Evolutionary conservation across 306 rosid species (phyloP).

Genomic region (Cucumis sativus): DNA sequence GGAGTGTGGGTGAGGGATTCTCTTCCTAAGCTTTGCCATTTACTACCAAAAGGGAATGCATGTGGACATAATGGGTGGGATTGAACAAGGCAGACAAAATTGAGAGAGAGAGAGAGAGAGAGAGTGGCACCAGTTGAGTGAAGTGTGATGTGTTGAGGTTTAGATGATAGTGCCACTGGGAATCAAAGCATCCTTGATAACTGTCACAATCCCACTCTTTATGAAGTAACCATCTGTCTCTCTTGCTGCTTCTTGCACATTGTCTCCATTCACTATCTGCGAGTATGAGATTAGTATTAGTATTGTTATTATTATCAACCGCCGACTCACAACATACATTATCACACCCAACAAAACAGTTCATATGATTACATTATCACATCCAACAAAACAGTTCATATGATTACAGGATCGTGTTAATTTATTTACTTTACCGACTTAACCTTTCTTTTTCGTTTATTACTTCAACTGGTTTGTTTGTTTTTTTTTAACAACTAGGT

Average conservation of each 20-base stretch:
- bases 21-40: not conserved
- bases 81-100: not conserved
- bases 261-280: slow-evolving; percentile 71
- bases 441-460: too few species aligned
- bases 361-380: not conserved
- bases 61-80: not conserved
- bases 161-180: slow-evolving; percentile 76
- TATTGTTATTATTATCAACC: not conserved
- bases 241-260: slow-evolving; percentile 94
- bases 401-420: not conserved
- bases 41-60: not conserved
- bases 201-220: slow-evolving; percentile 86
- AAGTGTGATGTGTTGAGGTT: not conserved
- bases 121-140: not conserved
- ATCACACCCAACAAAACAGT: not conserved
- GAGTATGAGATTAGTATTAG: too few species aligned
- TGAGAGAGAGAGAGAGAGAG: not conserved
- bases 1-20: not conserved
- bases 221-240: slow-evolving; percentile 97
- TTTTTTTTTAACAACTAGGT: too few species aligned
- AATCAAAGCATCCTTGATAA: slow-evolving; percentile 91
- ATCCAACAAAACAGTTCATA: not conserved
- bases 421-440: too few species aligned
- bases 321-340: not conserved
- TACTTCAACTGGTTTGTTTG: too few species aligned